These are phyloP conservation scores for Diaporthe nobilis DNA, from an alignment of 2,329 filamentous ascomycete species.

Conservation along the genomic window DNA sequence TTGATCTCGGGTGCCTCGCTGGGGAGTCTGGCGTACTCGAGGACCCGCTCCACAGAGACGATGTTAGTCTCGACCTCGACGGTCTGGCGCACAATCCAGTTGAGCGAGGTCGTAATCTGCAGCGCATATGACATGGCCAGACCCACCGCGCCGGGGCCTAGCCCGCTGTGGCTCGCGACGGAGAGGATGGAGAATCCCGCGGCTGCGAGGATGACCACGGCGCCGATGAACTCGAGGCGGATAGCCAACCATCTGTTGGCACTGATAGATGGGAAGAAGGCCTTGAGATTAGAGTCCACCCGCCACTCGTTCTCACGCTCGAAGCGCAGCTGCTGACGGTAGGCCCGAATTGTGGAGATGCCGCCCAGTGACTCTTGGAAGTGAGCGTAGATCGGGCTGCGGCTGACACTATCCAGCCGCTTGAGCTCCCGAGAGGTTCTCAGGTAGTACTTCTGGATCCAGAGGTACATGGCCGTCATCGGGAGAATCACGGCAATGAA, in stretches of 20 bases:
- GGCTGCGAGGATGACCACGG: slow-evolving; percentile 89
- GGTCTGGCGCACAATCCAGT: slow-evolving; percentile 99
- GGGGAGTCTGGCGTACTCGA: slow-evolving; percentile 93
- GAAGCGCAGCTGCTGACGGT: slow-evolving; percentile 89
- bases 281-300: slow-evolving; percentile 92
- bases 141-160: slow-evolving; percentile 85
- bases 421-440: slow-evolving; percentile 97
- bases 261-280: slow-evolving; percentile 96
- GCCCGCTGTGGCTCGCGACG: slow-evolving; percentile 75
- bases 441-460: slow-evolving; percentile 97
- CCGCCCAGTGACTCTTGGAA: slow-evolving; percentile 98
- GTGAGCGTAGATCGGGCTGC: slow-evolving; percentile 97
- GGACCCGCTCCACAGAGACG: slow-evolving; percentile 95
- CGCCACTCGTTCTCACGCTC: slow-evolving; percentile 97
- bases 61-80: slow-evolving; percentile 99
- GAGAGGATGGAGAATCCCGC: slow-evolving; percentile 87
- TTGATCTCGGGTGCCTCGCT: slow-evolving; percentile 97
- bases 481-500: slow-evolving; percentile 88
- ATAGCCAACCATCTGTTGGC: slow-evolving; percentile 96
- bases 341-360: slow-evolving; percentile 95
- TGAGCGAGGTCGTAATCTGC: slow-evolving; percentile 96
- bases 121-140: slow-evolving; percentile 97
- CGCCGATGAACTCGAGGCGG: slow-evolving; percentile 94
- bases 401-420: slow-evolving; percentile 92
- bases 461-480: slow-evolving; percentile 85